Conservation (phyloP, 306 rosid species). For the Ormosia semicastrata region DNA sequence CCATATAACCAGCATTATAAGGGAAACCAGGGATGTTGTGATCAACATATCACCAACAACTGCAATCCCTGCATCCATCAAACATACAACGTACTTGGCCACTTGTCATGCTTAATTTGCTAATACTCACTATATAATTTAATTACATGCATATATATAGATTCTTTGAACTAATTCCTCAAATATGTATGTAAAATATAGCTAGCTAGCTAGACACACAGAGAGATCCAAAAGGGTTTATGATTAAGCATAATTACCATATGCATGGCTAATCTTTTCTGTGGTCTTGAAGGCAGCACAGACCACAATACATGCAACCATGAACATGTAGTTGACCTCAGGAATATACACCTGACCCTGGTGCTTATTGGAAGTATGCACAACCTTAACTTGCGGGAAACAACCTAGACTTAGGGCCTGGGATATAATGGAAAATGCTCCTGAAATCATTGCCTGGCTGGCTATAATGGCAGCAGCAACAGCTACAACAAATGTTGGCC, state of each 20-base stretch:
- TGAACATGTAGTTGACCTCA: constrained; percentile 67
- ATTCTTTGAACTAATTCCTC: too few species aligned
- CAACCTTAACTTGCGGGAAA: constrained; percentile 78
- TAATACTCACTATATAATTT: background rate
- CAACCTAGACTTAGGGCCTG: constrained; percentile 75
- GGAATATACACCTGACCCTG: constrained; percentile 85
- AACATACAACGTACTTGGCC: background rate
- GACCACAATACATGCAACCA: constrained; percentile 65
- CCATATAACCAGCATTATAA: constrained; percentile 78
- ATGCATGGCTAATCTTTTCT: constrained; percentile 73
- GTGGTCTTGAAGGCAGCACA: constrained; percentile 69
- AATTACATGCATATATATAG: too few species aligned
- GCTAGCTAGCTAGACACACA: too few species aligned
- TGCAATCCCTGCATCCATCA: constrained; percentile 56
- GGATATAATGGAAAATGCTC: constrained; percentile 72
- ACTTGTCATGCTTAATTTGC: background rate
- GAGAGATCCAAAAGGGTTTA: background rate
- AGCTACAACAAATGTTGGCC: constrained; percentile 87
- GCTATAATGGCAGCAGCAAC: constrained; percentile 81
- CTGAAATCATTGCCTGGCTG: constrained; percentile 91
- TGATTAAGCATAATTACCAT: constrained; percentile 39
- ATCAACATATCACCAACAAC: constrained; percentile 74
- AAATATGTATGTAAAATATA: too few species aligned
- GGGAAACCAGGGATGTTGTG: constrained; percentile 53
- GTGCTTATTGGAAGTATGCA: constrained; percentile 72